Evolutionary conservation across 2,329 filamentous ascomycete genomes (phyloP), one percentile per base, ranked within the genome.

Genomic region (Nemania abortiva): DNA sequence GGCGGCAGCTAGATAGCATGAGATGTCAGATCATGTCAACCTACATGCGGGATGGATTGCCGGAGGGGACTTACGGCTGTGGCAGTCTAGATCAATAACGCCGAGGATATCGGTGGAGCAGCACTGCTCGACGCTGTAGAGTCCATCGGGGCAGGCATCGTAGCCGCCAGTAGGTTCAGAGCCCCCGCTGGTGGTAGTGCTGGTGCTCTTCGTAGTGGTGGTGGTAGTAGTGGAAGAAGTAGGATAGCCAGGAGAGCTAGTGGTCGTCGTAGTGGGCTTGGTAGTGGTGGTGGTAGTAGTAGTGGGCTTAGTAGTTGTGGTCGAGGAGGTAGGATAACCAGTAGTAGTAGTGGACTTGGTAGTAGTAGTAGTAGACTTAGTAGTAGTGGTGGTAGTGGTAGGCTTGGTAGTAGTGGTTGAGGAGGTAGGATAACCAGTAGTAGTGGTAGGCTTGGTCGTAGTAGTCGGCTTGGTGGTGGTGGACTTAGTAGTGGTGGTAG

Each of bases 91-190:
- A 18, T 47, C 42, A 47, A 34, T 34, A 15, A 62, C 34, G 0
- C 59, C 59, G 10, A 62, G 59, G 22, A 62, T 27, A 34, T 62
- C 59, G 37, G n/a, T 47, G n/a, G 42, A 47, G n/a, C 42, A 47
- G 42, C 42, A 47, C 9, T 47, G 42, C 5, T 9, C 6, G 18
- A 47, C 18, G 6, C 18, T 20, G 42, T 47, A 47, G n/a, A 47
- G 42, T n/a, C 42, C 42, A 10, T 47, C 42, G n/a, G 42, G 42
- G 42, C 42, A 47, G 42, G 42, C 42, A 22, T 20, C 42, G 9
- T 47, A 47, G 42, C 15, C 39, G 2, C 39, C 39, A 18, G 9
- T 11, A 42, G 39, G 39, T 5, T 1, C 18, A 13, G 34, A 37
- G 7, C 9, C 11, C 11, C 9, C 9, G 34, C 34, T 37, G 34